phyloP scores from a whole-genome alignment of 306 rosid genomes.

The Hippophae rhamnoides region DNA sequence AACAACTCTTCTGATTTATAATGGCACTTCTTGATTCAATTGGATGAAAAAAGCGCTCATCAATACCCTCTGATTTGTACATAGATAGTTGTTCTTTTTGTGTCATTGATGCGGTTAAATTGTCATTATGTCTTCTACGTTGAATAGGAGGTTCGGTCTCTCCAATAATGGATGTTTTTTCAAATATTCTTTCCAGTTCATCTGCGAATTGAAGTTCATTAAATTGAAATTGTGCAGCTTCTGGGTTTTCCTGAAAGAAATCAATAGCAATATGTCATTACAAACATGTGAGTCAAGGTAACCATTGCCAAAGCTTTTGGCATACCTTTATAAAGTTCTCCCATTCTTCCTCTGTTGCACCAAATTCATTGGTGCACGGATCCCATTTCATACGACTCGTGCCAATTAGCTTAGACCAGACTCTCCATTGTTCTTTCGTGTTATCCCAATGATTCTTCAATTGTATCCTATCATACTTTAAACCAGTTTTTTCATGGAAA shows the following conservation, averaged over 20 bases:
- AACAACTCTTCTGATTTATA: constrained; percentile 17
- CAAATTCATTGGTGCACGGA: constrained; percentile 32
- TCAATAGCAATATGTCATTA: constrained; percentile 12
- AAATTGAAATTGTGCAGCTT: constrained; percentile 42
- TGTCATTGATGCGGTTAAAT: constrained; percentile 13
- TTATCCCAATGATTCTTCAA: constrained; percentile 71
- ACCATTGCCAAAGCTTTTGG: constrained; percentile 7
- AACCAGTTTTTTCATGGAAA: constrained; percentile 41
- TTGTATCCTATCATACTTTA: constrained; percentile 41
- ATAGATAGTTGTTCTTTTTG: constrained; percentile 19
- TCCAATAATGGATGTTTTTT: constrained; percentile 13
- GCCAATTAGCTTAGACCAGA: constrained; percentile 50
- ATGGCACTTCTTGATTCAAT: constrained; percentile 28
- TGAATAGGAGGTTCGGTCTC: constrained; percentile 19
- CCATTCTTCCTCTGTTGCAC: constrained; percentile 54
- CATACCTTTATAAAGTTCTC: constrained; percentile 38
- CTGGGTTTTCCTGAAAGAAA: constrained; percentile 39
- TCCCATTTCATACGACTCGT: constrained; percentile 57
- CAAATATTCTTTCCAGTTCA: constrained; percentile 20
- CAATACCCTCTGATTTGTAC: constrained; percentile 20
- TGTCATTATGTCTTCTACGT: constrained; percentile 13
- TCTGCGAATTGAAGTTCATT: constrained; percentile 27
- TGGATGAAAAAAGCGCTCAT: constrained; percentile 21
- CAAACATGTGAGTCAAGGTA: constrained; percentile 4
- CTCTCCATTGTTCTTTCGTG: constrained; percentile 58